These are phyloP conservation scores for Metschnikowia corniflorae DNA, from an alignment of 805 yeast genomes.

Conservation along the genomic window DNA sequence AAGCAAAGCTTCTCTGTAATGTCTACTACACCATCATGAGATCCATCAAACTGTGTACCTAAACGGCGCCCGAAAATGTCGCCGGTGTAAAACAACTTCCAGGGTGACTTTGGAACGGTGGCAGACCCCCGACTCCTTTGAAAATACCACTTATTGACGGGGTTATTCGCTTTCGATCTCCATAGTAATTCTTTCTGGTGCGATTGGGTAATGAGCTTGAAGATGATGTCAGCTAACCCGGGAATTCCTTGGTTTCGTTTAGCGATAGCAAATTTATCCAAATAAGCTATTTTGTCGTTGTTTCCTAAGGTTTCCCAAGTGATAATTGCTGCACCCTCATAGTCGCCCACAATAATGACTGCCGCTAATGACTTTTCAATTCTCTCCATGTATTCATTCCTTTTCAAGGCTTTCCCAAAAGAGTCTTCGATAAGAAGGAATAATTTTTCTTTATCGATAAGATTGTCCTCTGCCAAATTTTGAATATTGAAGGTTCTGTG, in stretches of 20 bases:
- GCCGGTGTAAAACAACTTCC: conserved; percentile 43
- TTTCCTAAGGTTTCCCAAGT: conserved; percentile 62
- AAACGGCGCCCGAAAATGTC: conserved; percentile 37
- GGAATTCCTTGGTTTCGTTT: conserved; percentile 83
- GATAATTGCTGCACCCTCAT: conserved; percentile 91
- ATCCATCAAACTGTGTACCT: conserved; percentile 18
- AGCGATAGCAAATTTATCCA: conserved; percentile 92
- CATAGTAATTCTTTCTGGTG: conserved; percentile 77
- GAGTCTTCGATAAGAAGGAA: conserved; percentile 70
- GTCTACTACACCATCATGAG: conserved; percentile 11
- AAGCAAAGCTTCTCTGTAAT: conserved; percentile 13
- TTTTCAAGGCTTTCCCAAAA: conserved; percentile 65
- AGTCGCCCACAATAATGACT: conserved; percentile 84
- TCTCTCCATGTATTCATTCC: conserved; percentile 62
- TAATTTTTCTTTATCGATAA: conserved; percentile 57
- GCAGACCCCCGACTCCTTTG: conserved; percentile 79
- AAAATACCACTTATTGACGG: conserved; percentile 97
- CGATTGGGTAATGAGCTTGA: conserved; percentile 68
- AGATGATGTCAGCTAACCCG: conserved; percentile 90
- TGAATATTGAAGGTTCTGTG: too few species aligned
- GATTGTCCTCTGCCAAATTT: conserved; percentile 39
- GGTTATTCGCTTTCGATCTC: conserved; percentile 84
- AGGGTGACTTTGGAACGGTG: conserved; percentile 30
- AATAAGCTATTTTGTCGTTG: conserved; percentile 55
- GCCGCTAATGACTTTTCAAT: conserved; percentile 67